Base-by-base conservation (phyloP, 2,329 filamentous ascomycete genomes). In the Dendryphion nanum region DNA sequence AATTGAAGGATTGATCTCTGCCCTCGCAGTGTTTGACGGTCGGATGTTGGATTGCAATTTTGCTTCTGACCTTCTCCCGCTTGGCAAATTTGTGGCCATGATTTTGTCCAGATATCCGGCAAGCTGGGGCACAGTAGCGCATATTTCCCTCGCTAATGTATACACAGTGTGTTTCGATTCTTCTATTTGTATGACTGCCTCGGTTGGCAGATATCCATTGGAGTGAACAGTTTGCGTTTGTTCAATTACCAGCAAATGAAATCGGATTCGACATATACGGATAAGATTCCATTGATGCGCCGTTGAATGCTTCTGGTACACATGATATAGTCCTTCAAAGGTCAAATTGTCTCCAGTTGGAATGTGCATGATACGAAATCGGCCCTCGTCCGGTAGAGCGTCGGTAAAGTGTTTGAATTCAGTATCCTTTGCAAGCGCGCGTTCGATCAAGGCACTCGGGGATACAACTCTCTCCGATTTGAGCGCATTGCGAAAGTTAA, bases 211-310 rank as follows among this genome's bases (percentile, higher is more conserved):
- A 15, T 35, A 40, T n/a, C 12, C 20, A 1, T 24, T 42, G 31
- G 31, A 30, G 3, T 45, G 31, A 6, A 49, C 33, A 2, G 37
- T 28, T 13, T 18, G 24, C 26, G 47, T 50, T 38, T 57, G 48
- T n/a, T 33, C 40, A 13, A 53, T 38, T 4, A 58, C 41, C 5
- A 52, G 35, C n/a, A 50, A 45, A 21, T 57, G 53, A 5, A 58
- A 40, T 15, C 55, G 50, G 5, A 59, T 36, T 30, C 53, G 51
- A n/a, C 40, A 46, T 5, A 46, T 45, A 10, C 54, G 51, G 7
- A 53, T 34, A 15, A 50, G 56, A 33, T 60, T 60, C 55, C 52
- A 59, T 3, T 57, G 28, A 36, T 54, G 51, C 12, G 53, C 52
- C 1, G 49, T 45, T 12, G 54, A 49, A 4, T 43, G 48, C 29